Conservation (phyloP, 192 early-diverging fungal species). For the Polychytrium aggregatum region DNA sequence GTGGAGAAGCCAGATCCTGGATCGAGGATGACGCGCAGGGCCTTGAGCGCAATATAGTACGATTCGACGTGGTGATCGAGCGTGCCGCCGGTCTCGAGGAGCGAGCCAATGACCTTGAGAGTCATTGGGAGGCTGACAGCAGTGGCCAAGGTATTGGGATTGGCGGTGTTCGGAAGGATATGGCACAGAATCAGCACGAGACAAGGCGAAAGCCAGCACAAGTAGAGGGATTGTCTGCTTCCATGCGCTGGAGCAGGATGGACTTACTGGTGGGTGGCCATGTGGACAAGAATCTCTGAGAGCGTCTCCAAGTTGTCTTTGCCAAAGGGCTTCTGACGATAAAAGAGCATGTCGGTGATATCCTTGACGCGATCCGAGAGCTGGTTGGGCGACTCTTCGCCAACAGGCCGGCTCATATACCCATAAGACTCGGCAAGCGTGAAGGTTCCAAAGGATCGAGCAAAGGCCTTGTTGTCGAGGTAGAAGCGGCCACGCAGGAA, state of each 20-base stretch:
- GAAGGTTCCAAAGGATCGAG: not conserved
- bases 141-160: not conserved
- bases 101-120: constrained; percentile 18
- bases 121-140: constrained; percentile 17
- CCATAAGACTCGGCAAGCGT: constrained; percentile 12
- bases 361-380: constrained; percentile 23
- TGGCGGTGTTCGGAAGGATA: not conserved
- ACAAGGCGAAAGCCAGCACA: not conserved
- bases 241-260: too few relatives aligned
- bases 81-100: constrained; percentile 15
- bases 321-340: constrained; percentile 19
- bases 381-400: constrained; percentile 24
- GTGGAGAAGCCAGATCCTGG: constrained; percentile 27
- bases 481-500: constrained; percentile 33
- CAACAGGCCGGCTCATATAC: constrained; percentile 16
- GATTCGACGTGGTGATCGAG: constrained; percentile 12
- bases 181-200: not conserved
- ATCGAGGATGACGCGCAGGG: constrained; percentile 31
- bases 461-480: constrained; percentile 24
- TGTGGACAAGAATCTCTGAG: constrained; percentile 34
- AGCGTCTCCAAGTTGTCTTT: constrained; percentile 26
- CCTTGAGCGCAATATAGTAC: constrained; percentile 27
- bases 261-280: constrained; percentile 32
- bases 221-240: too few relatives aligned
- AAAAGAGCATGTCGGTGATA: constrained; percentile 32